Conservation (phyloP, 179 eudicot species). For the Camellia oleifera region DNA sequence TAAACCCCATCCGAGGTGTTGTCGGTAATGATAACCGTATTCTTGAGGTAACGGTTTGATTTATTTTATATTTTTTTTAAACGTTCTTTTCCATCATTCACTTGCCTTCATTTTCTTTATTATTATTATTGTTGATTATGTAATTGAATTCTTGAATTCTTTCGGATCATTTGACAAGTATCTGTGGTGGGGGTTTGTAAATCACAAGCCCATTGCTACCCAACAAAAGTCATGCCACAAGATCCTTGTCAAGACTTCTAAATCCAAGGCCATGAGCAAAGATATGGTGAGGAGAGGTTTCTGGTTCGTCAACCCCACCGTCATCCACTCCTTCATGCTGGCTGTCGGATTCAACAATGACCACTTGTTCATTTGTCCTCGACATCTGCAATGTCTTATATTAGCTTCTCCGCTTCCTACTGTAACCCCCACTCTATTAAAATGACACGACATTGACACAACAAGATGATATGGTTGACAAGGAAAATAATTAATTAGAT, state of each 20-base stretch:
- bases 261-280: conserved; percentile 64
- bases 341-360: conserved; percentile 66
- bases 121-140: no score
- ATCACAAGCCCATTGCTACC: conserved; percentile 46
- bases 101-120: no score
- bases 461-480: no score
- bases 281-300: conserved; percentile 63
- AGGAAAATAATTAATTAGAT: no score
- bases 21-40: conserved; percentile 60
- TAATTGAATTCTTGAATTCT: conserved; percentile 15
- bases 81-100: no score
- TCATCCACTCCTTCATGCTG: conserved; percentile 64
- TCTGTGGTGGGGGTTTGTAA: conserved; percentile 64
- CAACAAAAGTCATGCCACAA: conserved; percentile 46
- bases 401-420: conserved; percentile 17
- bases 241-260: conserved; percentile 62
- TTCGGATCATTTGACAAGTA: conserved; percentile 58
- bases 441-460: not conserved
- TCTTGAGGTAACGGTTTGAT: conserved; percentile 36
- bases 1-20: conserved; percentile 52
- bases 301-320: conserved; percentile 52
- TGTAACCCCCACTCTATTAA: not conserved
- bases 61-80: no score
- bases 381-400: conserved; percentile 36
- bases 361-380: conserved; percentile 49